Conservation (phyloP, 2,329 filamentous ascomycete species). For the Neofusicoccum sp. region DNA sequence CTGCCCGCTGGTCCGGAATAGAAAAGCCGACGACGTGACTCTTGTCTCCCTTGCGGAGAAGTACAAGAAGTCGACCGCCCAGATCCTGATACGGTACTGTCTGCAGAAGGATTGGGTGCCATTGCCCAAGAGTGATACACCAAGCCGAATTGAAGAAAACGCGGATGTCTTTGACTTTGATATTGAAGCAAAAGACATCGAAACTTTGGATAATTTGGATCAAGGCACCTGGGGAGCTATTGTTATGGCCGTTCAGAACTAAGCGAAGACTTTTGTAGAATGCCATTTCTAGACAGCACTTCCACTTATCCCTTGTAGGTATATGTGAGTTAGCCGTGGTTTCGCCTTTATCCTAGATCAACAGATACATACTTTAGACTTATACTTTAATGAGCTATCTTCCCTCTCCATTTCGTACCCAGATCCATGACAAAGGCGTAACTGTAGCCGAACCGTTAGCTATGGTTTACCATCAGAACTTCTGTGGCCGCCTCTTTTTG, state of each 20-base stretch:
- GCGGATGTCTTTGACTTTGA: constrained; percentile 41
- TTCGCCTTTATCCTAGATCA: too few relatives aligned
- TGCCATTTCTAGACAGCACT: too few relatives aligned
- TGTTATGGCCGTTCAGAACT: constrained; percentile 35
- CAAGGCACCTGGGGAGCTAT: constrained; percentile 37
- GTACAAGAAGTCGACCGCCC: constrained; percentile 72
- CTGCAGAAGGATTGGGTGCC: constrained; percentile 67
- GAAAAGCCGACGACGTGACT: constrained; percentile 70
- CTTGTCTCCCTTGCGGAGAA: constrained; percentile 69
- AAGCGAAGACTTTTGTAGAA: background rate
- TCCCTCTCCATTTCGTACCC: too few relatives aligned
- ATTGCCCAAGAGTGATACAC: constrained; percentile 44
- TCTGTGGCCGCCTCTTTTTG: too few relatives aligned
- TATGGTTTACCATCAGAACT: too few relatives aligned
- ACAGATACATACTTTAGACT: too few relatives aligned
- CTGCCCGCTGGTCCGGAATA: constrained; percentile 68
- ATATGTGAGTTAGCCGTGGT: too few relatives aligned
- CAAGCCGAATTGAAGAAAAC: constrained; percentile 38
- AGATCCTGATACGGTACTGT: constrained; percentile 79
- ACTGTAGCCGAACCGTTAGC: too few relatives aligned
- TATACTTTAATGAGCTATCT: too few relatives aligned
- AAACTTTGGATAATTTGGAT: constrained; percentile 37
- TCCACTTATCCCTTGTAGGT: too few relatives aligned
- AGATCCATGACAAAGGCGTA: too few relatives aligned
- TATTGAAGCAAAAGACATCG: constrained; percentile 40